Evolutionary conservation across 1,284 basidiomycete species (phyloP).

Genomic region (Flammula alnicola): DNA sequence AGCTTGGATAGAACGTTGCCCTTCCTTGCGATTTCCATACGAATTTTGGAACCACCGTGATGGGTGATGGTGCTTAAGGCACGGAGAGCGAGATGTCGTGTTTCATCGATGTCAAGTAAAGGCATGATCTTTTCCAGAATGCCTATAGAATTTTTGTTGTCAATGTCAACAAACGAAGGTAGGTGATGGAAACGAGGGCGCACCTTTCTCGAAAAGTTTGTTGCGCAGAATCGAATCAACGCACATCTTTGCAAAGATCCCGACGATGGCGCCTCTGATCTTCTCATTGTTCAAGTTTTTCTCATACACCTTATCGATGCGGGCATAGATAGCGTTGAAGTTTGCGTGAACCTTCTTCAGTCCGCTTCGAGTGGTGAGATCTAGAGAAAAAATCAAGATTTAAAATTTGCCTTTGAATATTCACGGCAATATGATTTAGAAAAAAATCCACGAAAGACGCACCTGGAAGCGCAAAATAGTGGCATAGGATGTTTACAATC

Average conservation of each 20-base stretch:
- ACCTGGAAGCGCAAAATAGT: slow-evolving; percentile 58
- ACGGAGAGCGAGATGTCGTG: slow-evolving; percentile 56
- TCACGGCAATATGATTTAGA: neutral
- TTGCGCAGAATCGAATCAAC: slow-evolving; percentile 60
- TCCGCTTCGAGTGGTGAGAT: slow-evolving; percentile 57
- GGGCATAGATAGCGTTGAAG: slow-evolving; percentile 53
- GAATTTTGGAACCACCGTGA: slow-evolving; percentile 57
- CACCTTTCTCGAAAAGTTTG: slow-evolving; percentile 60
- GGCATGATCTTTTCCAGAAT: slow-evolving; percentile 58
- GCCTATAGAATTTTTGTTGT: slow-evolving; percentile 43
- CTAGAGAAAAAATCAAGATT: slow-evolving; percentile 44
- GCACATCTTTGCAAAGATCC: slow-evolving; percentile 67
- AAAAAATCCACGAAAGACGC: neutral
- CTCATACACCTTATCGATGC: slow-evolving; percentile 50
- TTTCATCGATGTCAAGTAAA: slow-evolving; percentile 49
- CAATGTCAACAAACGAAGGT: neutral
- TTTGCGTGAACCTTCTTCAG: slow-evolving; percentile 64
- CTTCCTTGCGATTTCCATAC: slow-evolving; percentile 54
- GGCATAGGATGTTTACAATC: slow-evolving; percentile 52
- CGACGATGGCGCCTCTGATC: slow-evolving; percentile 57
- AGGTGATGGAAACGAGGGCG: slow-evolving; percentile 11
- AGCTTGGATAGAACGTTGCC: slow-evolving; percentile 46
- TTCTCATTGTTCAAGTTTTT: slow-evolving; percentile 42
- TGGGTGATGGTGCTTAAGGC: slow-evolving; percentile 63
- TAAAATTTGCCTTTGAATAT: too few species aligned